These are phyloP conservation scores for Aeschynomene evenia DNA, from an alignment of 306 rosid genomes.

Conservation along the genomic window DNA sequence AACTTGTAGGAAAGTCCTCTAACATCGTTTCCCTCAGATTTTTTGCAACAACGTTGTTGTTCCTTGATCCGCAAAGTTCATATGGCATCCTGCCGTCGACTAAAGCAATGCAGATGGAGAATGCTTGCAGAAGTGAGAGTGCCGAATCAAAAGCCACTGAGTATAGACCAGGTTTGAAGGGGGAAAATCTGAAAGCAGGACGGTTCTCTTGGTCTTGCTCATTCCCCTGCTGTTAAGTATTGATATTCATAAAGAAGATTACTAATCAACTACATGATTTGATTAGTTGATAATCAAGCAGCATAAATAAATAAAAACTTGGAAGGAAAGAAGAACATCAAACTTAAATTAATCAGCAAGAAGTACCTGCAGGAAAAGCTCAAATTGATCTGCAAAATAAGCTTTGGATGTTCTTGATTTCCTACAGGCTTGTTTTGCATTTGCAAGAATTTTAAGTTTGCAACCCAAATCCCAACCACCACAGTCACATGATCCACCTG, in stretches of 20 bases:
- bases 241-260: conserved; percentile 17
- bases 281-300: conserved; percentile 6
- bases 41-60: conserved; percentile 43
- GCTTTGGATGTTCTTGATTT: conserved; percentile 46
- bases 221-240: conserved; percentile 57
- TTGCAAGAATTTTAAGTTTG: conserved; percentile 64
- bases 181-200: conserved; percentile 52
- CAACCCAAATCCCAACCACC: conserved; percentile 99
- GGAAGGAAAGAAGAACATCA: conserved; percentile 2
- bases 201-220: conserved; percentile 51
- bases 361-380: conserved; percentile 78
- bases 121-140: conserved; percentile 78
- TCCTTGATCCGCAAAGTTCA: conserved; percentile 49
- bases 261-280: conserved; percentile 20
- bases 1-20: conserved; percentile 31
- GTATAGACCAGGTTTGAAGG: conserved; percentile 66
- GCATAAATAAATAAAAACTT: not conserved
- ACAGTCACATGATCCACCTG: conserved; percentile 96
- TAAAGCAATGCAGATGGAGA: conserved; percentile 82
- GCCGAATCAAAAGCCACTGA: conserved; percentile 76
- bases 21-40: conserved; percentile 28
- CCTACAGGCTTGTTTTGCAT: conserved; percentile 41
- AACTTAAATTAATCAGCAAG: conserved; percentile 15
- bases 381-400: conserved; percentile 44
- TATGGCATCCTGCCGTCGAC: conserved; percentile 61